Evolutionary conservation across 1,284 basidiomycete genomes (phyloP).

Genomic region (Ganoderma lingzhi): DNA sequence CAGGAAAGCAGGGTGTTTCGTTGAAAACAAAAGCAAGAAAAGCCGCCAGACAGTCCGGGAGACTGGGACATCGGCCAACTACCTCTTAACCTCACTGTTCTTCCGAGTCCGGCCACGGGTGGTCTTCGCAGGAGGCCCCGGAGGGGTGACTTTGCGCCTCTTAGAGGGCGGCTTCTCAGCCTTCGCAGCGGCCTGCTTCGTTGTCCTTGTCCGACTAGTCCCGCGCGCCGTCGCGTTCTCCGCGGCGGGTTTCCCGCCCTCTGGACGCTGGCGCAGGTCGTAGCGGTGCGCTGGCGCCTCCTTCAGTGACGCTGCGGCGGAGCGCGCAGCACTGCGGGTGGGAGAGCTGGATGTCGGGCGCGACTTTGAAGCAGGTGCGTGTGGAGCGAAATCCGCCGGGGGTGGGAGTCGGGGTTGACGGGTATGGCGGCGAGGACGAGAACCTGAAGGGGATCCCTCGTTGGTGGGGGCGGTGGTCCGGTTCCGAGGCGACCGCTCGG

Average conservation of each 20-base stretch:
- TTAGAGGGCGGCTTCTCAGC: constrained; percentile 20
- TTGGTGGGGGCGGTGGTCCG: neutral
- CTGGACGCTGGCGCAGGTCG: constrained; percentile 27
- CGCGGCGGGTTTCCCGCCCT: neutral
- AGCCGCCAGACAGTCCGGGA: neutral
- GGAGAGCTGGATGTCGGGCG: constrained; percentile 14
- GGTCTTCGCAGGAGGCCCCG: constrained; percentile 12
- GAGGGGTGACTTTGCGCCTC: constrained; percentile 28
- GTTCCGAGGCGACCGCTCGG: constrained; percentile 34
- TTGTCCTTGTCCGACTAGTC: constrained; percentile 16
- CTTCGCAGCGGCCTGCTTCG: constrained; percentile 12
- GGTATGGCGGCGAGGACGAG: constrained; percentile 5
- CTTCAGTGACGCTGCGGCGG: constrained; percentile 4
- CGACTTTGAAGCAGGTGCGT: constrained; percentile 15
- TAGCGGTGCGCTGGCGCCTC: constrained; percentile 24
- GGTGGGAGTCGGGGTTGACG: constrained; percentile 21
- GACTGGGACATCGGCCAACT: neutral
- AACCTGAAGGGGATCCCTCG: constrained; percentile 3
- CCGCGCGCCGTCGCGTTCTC: constrained; percentile 9
- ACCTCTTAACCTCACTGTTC: constrained; percentile 24
- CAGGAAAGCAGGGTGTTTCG: neutral
- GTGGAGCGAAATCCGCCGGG: constrained; percentile 17
- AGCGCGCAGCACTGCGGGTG: constrained; percentile 7
- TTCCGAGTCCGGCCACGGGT: constrained; percentile 16
- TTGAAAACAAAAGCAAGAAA: neutral